These are phyloP conservation scores for Tulasnella sp. DNA, from an alignment of 768 basidiomycete genomes.

Conservation along the genomic window DNA sequence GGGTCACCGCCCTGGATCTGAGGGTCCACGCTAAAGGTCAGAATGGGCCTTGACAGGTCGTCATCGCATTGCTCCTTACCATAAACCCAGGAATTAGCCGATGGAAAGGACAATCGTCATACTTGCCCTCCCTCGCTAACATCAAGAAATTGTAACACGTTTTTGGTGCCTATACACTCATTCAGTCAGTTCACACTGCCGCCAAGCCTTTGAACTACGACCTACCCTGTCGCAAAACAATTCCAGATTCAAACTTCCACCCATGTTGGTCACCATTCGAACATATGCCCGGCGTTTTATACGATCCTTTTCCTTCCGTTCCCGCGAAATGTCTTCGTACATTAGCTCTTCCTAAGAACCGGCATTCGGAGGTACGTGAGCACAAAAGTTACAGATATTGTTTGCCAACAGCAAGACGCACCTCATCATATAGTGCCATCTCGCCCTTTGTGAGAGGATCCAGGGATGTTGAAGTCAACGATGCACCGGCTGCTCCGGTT, in stretches of 20 bases:
- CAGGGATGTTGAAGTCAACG: constrained; percentile 87
- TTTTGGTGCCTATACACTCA: constrained; percentile 71
- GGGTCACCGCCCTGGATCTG: constrained; percentile 99
- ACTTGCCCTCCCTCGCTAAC: constrained; percentile 86
- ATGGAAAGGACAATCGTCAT: constrained; percentile 86
- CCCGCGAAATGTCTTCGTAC: constrained; percentile 91
- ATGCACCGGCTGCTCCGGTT: constrained; percentile 84
- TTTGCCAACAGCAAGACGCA: constrained; percentile 33
- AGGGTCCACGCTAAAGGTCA: constrained; percentile 5
- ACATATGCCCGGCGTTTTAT: constrained; percentile 91
- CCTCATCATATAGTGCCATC: constrained; percentile 93
- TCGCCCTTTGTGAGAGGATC: constrained; percentile 68
- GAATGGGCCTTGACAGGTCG: no score
- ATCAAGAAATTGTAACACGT: constrained; percentile 98
- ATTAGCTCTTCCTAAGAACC: constrained; percentile 78
- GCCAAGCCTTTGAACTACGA: neutral
- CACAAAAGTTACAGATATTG: neutral
- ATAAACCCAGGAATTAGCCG: constrained; percentile 92
- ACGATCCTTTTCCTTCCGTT: constrained; percentile 90
- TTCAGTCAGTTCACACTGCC: neutral
- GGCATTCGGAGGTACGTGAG: neutral
- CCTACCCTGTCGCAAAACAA: constrained; percentile 82
- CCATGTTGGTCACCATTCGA: constrained; percentile 89
- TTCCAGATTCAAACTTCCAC: constrained; percentile 75
- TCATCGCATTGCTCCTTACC: constrained; percentile 45